phyloP scores from a whole-genome alignment of 1,284 basidiomycete genomes.

The Irpex lacteus region DNA sequence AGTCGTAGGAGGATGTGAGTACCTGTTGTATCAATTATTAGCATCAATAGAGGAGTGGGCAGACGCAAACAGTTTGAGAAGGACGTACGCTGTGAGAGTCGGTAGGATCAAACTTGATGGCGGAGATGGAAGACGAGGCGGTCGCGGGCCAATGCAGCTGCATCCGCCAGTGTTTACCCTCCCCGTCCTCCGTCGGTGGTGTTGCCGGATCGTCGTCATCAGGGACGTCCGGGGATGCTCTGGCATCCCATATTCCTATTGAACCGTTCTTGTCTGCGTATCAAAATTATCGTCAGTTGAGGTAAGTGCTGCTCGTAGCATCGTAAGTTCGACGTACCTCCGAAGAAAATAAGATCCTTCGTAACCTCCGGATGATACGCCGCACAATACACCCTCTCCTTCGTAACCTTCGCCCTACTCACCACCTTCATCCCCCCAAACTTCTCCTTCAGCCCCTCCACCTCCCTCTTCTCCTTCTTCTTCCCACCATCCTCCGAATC shows the following conservation, averaged over 20 bases:
- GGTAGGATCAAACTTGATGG: conserved; percentile 68
- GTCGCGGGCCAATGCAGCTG: conserved; percentile 81
- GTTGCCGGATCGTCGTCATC: conserved; percentile 59
- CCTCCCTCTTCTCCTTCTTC: conserved; percentile 43
- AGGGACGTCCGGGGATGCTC: conserved; percentile 58
- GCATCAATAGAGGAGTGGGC: no score
- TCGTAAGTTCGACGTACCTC: no score
- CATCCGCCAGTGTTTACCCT: conserved; percentile 76
- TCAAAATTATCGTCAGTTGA: neutral
- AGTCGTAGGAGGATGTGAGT: conserved; percentile 77
- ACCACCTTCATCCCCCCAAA: conserved; percentile 58
- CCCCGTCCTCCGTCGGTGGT: conserved; percentile 41
- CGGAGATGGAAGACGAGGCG: conserved; percentile 73
- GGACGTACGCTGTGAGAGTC: conserved; percentile 69
- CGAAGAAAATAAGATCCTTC: conserved; percentile 78
- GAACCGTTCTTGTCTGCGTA: conserved; percentile 71
- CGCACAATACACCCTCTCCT: conserved; percentile 69
- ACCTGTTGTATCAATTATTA: conserved; percentile 40
- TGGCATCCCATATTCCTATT: conserved; percentile 80
- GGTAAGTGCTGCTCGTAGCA: no score
- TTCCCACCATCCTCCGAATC: no score
- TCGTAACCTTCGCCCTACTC: conserved; percentile 73
- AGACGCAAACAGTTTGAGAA: no score
- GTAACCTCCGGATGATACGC: conserved; percentile 77
- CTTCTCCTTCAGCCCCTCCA: conserved; percentile 49